Conservation (phyloP, 1,139 yeast genomes). For the Suhomyces guaymorum region DNA sequence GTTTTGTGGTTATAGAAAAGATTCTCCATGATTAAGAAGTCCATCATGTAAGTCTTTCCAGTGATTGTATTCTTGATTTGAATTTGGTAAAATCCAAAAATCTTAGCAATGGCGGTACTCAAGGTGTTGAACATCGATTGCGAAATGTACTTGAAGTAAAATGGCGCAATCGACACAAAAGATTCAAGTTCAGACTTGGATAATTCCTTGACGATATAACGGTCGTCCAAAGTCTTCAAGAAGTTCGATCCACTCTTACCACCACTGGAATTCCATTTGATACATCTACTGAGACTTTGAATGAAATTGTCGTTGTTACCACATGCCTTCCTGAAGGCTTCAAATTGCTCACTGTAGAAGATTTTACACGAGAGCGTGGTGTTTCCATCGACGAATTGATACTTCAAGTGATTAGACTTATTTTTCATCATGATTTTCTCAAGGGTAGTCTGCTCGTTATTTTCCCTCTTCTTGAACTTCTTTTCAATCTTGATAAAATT, state of each 20-base stretch:
- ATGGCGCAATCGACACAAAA: conserved; percentile 93
- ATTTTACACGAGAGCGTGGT: conserved; percentile 88
- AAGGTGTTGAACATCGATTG: conserved; percentile 93
- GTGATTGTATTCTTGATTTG: conserved; percentile 77
- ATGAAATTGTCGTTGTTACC: conserved; percentile 75
- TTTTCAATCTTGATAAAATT: conserved; percentile 47
- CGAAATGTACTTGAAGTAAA: conserved; percentile 93
- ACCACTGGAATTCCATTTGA: conserved; percentile 94
- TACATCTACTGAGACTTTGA: conserved; percentile 88
- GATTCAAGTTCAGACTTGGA: conserved; percentile 90
- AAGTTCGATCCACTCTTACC: conserved; percentile 97
- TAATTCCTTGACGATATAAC: conserved; percentile 86
- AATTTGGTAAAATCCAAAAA: conserved; percentile 93
- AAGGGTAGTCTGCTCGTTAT: conserved; percentile 31
- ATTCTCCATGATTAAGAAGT: conserved; percentile 94
- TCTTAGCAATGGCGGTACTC: conserved; percentile 91
- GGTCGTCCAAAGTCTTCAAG: conserved; percentile 84
- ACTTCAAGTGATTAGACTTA: conserved; percentile 86
- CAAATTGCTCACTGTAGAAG: conserved; percentile 95
- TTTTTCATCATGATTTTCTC: conserved; percentile 76
- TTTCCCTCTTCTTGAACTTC: conserved; percentile 41
- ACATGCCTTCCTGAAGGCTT: conserved; percentile 85
- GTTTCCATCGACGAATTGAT: conserved; percentile 84
- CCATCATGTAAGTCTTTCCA: conserved; percentile 80
- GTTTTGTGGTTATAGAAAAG: conserved; percentile 83